phyloP scores from a whole-genome alignment of 1,139 yeast genomes.

The Starmera stellimalicola region DNA sequence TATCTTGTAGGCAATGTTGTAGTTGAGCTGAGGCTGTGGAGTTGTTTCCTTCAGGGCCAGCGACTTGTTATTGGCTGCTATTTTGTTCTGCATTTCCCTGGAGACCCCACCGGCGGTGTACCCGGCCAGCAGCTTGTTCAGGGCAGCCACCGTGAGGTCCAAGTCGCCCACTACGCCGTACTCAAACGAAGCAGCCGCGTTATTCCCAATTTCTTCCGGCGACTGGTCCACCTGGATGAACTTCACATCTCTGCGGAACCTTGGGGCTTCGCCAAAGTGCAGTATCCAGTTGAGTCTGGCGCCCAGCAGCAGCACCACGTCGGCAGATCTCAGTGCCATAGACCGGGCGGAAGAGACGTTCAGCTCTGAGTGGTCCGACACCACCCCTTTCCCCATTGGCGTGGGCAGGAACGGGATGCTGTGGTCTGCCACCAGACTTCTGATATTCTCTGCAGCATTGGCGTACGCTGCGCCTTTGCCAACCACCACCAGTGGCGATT shows the following conservation, averaged over 20 bases:
- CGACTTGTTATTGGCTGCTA: slow-evolving; percentile 27
- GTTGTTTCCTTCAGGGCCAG: slow-evolving; percentile 23
- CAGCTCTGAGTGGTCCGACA: slow-evolving; percentile 35
- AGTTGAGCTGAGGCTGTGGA: slow-evolving; percentile 21
- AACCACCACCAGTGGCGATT: slow-evolving; percentile 43
- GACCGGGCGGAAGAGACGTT: slow-evolving; percentile 56
- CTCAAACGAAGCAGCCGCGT: slow-evolving; percentile 23
- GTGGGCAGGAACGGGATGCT: slow-evolving; percentile 51
- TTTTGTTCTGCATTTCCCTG: slow-evolving; percentile 21
- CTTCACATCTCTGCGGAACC: slow-evolving; percentile 33
- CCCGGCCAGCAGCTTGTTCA: slow-evolving; percentile 21
- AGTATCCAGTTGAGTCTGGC: slow-evolving; percentile 62
- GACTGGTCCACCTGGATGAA: slow-evolving; percentile 48
- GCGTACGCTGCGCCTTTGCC: slow-evolving; percentile 55
- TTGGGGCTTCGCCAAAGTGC: slow-evolving; percentile 50
- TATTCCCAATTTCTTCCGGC: slow-evolving; percentile 43
- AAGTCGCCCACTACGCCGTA: slow-evolving; percentile 45
- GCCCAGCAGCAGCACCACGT: slow-evolving; percentile 47
- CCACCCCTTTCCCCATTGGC: slow-evolving; percentile 69
- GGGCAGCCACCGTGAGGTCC: slow-evolving; percentile 28
- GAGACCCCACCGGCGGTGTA: slow-evolving; percentile 26
- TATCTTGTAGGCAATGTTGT: slow-evolving; percentile 42
- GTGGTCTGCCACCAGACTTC: slow-evolving; percentile 30
- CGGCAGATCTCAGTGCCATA: slow-evolving; percentile 41
- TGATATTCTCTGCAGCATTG: slow-evolving; percentile 29